Percentiles rank a stretch among this genome's conserved stretches.
Conservation (phyloP, 2,329 filamentous ascomycete species). For the Cladosporium sp. region DNA sequence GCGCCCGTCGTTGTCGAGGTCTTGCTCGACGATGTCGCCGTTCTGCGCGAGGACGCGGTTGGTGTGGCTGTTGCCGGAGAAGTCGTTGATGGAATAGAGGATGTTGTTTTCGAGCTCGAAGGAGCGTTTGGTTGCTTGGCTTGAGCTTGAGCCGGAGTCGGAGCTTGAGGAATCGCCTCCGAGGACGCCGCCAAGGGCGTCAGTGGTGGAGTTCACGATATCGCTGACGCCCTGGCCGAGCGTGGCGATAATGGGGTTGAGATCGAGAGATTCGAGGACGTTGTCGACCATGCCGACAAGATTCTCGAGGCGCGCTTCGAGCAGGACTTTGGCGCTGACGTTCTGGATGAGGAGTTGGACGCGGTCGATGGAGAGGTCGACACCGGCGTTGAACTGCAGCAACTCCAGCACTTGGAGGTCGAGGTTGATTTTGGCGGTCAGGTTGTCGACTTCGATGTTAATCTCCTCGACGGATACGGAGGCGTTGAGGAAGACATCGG, state of each 20-base stretch:
- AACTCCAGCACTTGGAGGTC: conserved; percentile 57
- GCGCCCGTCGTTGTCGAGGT: conserved; percentile 48
- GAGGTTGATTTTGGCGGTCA: conserved; percentile 52
- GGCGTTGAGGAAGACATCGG: conserved; percentile 62
- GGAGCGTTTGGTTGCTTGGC: conserved; percentile 32
- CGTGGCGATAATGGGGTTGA: conserved; percentile 61
- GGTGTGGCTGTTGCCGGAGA: conserved; percentile 51
- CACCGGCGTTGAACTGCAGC: conserved; percentile 61
- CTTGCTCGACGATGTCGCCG: conserved; percentile 63
- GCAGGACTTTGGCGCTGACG: conserved; percentile 58
- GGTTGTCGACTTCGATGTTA: conserved; percentile 58
- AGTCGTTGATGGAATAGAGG: conserved; percentile 62
- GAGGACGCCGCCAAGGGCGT: conserved; percentile 16
- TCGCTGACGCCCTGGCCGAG: conserved; percentile 43
- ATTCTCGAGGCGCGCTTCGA: conserved; percentile 62
- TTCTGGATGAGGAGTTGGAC: conserved; percentile 60
- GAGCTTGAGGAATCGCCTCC: background rate
- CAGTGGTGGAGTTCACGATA: conserved; percentile 23
- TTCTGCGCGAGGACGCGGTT: conserved; percentile 58
- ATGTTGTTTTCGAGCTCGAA: conserved; percentile 59
- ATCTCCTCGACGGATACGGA: conserved; percentile 60
- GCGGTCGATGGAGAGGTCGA: conserved; percentile 59
- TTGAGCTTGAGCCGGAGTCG: conserved; percentile 31
- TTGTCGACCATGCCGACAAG: conserved; percentile 61
- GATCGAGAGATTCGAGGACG: conserved; percentile 59